These are phyloP conservation scores for Curvularia eragrostidis DNA, from an alignment of 2,329 filamentous ascomycete genomes.

Conservation along the genomic window DNA sequence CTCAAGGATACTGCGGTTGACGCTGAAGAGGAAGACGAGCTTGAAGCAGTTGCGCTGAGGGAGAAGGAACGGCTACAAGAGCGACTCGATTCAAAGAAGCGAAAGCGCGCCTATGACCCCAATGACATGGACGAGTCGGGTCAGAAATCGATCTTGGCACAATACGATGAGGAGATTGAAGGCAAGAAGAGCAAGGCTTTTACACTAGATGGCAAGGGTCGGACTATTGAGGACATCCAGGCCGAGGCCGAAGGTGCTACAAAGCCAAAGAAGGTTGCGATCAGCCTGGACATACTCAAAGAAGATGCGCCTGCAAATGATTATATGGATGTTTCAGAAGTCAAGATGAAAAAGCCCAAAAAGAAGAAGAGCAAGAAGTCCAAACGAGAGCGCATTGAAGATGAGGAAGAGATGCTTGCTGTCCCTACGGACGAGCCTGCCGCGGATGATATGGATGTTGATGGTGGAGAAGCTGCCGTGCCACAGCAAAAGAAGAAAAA, in stretches of 20 bases:
- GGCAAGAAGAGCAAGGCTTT: slow-evolving; percentile 90
- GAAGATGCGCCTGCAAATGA: slow-evolving; percentile 77
- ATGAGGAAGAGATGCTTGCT: slow-evolving; percentile 65
- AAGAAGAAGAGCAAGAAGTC: slow-evolving; percentile 45
- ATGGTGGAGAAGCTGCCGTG: slow-evolving; percentile 52
- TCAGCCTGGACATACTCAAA: slow-evolving; percentile 76
- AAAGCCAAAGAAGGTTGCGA: slow-evolving; percentile 69
- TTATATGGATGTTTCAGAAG: slow-evolving; percentile 83
- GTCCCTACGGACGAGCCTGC: slow-evolving; percentile 41
- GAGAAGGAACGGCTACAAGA: slow-evolving; percentile 77
- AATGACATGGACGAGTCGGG: slow-evolving; percentile 72
- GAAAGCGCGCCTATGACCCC: slow-evolving; percentile 86
- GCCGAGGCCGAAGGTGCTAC: slow-evolving; percentile 61
- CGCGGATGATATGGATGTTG: slow-evolving; percentile 73
- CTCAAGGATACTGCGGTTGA: slow-evolving; percentile 89
- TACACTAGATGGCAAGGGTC: slow-evolving; percentile 80
- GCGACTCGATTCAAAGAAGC: slow-evolving; percentile 85
- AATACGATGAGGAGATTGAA: slow-evolving; percentile 95
- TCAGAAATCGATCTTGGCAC: slow-evolving; percentile 74
- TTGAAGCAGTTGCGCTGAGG: slow-evolving; percentile 76
- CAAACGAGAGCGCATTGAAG: slow-evolving; percentile 52
- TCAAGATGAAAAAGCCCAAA: slow-evolving; percentile 78
- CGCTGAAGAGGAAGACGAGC: slow-evolving; percentile 86
- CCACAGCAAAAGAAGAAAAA: slow-evolving; percentile 66
- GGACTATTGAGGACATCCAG: slow-evolving; percentile 66